Conservation (phyloP, 2,329 filamentous ascomycete genomes). For the Coleophoma crateriformis region DNA sequence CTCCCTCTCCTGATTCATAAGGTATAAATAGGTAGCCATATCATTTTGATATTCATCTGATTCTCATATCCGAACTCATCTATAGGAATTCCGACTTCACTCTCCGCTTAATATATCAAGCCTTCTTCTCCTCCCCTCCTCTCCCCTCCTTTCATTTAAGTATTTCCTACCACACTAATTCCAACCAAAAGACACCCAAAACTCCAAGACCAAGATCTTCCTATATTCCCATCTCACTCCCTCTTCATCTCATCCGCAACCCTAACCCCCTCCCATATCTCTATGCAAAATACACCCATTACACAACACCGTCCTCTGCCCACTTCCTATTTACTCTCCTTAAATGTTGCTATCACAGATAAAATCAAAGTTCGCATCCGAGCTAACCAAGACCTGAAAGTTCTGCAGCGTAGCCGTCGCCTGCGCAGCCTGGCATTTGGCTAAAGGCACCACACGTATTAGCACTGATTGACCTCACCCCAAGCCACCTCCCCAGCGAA, state of each 20-base stretch:
- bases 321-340: neutral
- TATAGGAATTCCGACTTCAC: no score
- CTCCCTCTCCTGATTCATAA: no score
- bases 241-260: neutral
- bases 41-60: no score
- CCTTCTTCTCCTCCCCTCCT: no score
- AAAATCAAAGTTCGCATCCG: slow-evolving; percentile 13
- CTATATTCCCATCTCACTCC: no score
- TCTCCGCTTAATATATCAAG: no score
- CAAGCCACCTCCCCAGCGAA: neutral
- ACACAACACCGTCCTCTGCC: neutral
- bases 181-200: no score
- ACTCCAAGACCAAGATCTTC: no score
- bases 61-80: no score
- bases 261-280: neutral
- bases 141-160: no score
- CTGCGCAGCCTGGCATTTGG: neutral
- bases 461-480: neutral
- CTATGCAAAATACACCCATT: neutral
- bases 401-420: slow-evolving; percentile 2
- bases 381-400: slow-evolving; percentile 7
- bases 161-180: no score
- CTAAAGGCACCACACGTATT: neutral
- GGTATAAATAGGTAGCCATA: no score
- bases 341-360: slow-evolving; percentile 9